Conservation (phyloP, 306 rosid species). For the Cucumis cinereus region DNA sequence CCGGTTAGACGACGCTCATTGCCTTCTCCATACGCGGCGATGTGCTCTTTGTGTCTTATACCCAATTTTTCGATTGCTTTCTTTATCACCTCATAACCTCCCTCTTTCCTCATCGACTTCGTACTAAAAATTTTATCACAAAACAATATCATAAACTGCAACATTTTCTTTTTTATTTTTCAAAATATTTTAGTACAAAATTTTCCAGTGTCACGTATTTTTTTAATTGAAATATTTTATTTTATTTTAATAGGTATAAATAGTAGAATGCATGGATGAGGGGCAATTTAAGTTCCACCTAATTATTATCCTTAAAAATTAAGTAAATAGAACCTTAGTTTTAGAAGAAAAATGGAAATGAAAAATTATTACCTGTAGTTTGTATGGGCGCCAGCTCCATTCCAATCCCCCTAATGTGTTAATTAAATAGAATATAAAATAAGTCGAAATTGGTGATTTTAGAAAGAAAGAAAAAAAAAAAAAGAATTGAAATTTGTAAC, state of each 20-base stretch:
- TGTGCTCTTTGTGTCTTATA: slow-evolving; percentile 41
- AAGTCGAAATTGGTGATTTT: neutral
- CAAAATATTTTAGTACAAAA: no score
- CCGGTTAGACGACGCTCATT: slow-evolving; percentile 63
- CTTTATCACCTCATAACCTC: slow-evolving; percentile 47
- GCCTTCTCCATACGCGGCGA: slow-evolving; percentile 58
- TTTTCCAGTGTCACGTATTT: no score
- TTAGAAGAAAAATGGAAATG: neutral
- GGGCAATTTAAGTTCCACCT: no score
- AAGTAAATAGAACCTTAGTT: no score
- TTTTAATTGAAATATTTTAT: no score
- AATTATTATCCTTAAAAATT: no score
- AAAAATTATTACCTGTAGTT: slow-evolving; percentile 34
- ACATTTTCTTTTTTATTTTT: no score
- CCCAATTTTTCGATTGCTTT: slow-evolving; percentile 45
- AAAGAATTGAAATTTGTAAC: slow-evolving; percentile 2
- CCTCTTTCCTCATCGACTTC: slow-evolving; percentile 43
- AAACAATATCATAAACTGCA: neutral
- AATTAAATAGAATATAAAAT: neutral
- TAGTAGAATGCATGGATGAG: no score
- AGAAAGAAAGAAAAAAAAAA: neutral
- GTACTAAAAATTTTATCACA: slow-evolving; percentile 19
- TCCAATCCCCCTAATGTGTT: slow-evolving; percentile 52
- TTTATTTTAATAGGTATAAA: no score
- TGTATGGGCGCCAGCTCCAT: slow-evolving; percentile 76